Evolutionary conservation across 768 basidiomycete species (phyloP), one percentile per base, ranked within the genome.

Genomic region (Hygrophoropsis aurantiaca): DNA sequence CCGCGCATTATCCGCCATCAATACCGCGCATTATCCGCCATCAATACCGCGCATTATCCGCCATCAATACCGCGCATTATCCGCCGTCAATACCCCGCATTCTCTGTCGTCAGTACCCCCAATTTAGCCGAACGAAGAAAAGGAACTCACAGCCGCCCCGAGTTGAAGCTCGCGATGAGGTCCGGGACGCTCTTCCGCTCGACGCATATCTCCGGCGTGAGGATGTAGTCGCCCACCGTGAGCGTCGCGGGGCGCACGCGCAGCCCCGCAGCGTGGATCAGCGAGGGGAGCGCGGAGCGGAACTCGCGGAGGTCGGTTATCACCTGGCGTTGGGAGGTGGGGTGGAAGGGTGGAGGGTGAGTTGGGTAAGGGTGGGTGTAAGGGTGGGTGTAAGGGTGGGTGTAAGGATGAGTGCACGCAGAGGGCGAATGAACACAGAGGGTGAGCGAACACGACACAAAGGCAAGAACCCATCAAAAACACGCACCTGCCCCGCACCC

Each of bases 281-380:
- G 65, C 0, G 90, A 94, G 0, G 94, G 97, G 9, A 99, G 69
- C 0, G 92, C 82, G 2, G 95, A 97, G 21, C 94, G 78, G 66
- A 99, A 97, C 66, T 99, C 97, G 55, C 95, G 82, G 81, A 97
- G 87, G 65, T 98, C 97, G 19, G 97, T 93, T 50, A 99, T 84
- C 40, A 99, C 85, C 93, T 97, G 49, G 6, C n/a, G n/a, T n/a
- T n/a, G n/a, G 41, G 8, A 2, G 25, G 8, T 34, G 10, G 10
- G 16, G 16, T 34, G 10, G 36, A 21, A 9, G 36, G 20, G 16
- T 9, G 36, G 27, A 13, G n/a, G 36, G 20, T 38, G 6, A 38
- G n/a, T 38, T n/a, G 16, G 6, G 20, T 34, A 34, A 34, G 25
- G 8, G 11, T 27, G 27, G 7, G 27, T 30, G 27, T 30, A 13